Evolutionary conservation across 2,329 filamentous ascomycete genomes (phyloP).

Genomic region (Nemania abortiva): DNA sequence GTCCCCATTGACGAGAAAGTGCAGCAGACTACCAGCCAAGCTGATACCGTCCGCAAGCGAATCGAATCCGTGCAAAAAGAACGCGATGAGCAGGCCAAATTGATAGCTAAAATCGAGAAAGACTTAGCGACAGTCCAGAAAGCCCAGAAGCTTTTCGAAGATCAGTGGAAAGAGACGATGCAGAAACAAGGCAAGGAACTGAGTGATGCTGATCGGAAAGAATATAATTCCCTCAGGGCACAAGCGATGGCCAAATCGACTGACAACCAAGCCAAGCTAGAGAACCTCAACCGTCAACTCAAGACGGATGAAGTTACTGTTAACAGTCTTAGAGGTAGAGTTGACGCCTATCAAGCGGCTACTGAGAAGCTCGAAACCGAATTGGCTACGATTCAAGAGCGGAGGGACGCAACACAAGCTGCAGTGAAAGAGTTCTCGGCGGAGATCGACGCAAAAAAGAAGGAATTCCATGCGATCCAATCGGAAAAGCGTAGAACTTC

Average conservation of each 20-base stretch:
- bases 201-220: slow-evolving; percentile 85
- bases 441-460: slow-evolving; percentile 90
- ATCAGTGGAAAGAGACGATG: slow-evolving; percentile 85
- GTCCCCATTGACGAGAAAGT: slow-evolving; percentile 95
- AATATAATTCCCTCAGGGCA: slow-evolving; percentile 86
- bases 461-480: slow-evolving; percentile 85
- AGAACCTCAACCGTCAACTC: slow-evolving; percentile 87
- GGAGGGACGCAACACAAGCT: slow-evolving; percentile 72
- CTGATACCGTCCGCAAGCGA: slow-evolving; percentile 75
- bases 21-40: slow-evolving; percentile 77
- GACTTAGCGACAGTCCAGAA: slow-evolving; percentile 88
- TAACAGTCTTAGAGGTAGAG: slow-evolving; percentile 87
- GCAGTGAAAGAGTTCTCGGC: slow-evolving; percentile 75
- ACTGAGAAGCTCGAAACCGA: slow-evolving; percentile 81
- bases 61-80: slow-evolving; percentile 81
- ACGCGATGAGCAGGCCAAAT: slow-evolving; percentile 75
- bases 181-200: slow-evolving; percentile 89
- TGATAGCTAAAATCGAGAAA: slow-evolving; percentile 80
- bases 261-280: slow-evolving; percentile 82
- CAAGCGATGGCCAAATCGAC: slow-evolving; percentile 88
- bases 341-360: slow-evolving; percentile 81
- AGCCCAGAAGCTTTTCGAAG: slow-evolving; percentile 88
- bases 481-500: slow-evolving; percentile 86
- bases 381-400: slow-evolving; percentile 74
- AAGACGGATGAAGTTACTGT: slow-evolving; percentile 94